phyloP scores from a whole-genome alignment of 2,329 filamentous ascomycete species.

The Diplocarpon rosae region DNA sequence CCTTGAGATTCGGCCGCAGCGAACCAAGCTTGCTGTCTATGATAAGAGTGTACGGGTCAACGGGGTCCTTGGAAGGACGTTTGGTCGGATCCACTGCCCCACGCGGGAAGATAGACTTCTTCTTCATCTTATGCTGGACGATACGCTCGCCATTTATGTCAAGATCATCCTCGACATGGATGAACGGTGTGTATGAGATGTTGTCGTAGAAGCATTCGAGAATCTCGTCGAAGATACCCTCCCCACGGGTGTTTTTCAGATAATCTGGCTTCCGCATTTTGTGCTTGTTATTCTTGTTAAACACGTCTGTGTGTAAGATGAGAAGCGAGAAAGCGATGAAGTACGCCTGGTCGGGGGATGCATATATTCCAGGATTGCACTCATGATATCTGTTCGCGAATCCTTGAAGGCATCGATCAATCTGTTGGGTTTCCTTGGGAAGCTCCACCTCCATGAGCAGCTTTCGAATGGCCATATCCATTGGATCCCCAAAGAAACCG shows the following conservation, averaged over 20 bases:
- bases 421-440: conserved; percentile 95
- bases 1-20: conserved; percentile 74
- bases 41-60: conserved; percentile 92
- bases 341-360: conserved; percentile 86
- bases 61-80: conserved; percentile 64
- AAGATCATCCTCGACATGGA: conserved; percentile 88
- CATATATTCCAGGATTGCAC: conserved; percentile 94
- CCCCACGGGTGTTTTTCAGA: conserved; percentile 83
- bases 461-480: conserved; percentile 96
- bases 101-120: conserved; percentile 57
- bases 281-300: conserved; percentile 99
- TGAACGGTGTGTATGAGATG: conserved; percentile 95
- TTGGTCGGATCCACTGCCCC: conserved; percentile 52
- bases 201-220: conserved; percentile 97
- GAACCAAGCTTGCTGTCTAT: conserved; percentile 79
- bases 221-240: conserved; percentile 88
- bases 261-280: conserved; percentile 98
- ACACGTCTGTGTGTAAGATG: conserved; percentile 95
- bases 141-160: conserved; percentile 68
- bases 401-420: conserved; percentile 84
- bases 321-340: conserved; percentile 95
- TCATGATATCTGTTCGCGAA: conserved; percentile 97
- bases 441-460: conserved; percentile 93
- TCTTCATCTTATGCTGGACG: conserved; percentile 59
- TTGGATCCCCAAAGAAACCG: conserved; percentile 89